A percentile compares a stretch with the other conserved stretches of the same genome.
These are phyloP conservation scores for Berkeleyomyces rouxiae DNA, from an alignment of 2,329 filamentous ascomycete genomes.

Conservation along the genomic window DNA sequence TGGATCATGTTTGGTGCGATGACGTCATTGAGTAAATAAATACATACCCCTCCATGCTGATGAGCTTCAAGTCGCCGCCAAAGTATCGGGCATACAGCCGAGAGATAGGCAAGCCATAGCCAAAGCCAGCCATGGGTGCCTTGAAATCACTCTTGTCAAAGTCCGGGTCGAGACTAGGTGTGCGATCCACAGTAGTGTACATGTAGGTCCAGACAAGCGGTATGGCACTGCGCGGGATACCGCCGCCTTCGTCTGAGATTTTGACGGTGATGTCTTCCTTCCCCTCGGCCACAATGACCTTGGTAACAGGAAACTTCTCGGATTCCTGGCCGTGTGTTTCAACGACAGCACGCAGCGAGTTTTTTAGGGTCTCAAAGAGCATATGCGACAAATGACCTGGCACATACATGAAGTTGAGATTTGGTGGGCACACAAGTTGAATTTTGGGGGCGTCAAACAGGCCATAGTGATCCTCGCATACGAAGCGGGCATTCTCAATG, in stretches of 20 bases:
- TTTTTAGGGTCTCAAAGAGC: conserved; percentile 98
- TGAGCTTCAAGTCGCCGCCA: conserved; percentile 89
- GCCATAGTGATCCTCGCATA: conserved; percentile 96
- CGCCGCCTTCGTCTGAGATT: conserved; percentile 89
- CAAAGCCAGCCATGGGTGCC: conserved; percentile 96
- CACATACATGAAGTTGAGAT: conserved; percentile 98
- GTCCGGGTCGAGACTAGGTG: conserved; percentile 85
- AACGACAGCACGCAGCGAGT: conserved; percentile 90
- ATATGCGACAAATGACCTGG: conserved; percentile 98
- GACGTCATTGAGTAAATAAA: neutral
- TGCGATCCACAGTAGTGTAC: conserved; percentile 97
- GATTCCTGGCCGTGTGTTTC: conserved; percentile 90
- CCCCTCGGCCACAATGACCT: conserved; percentile 93
- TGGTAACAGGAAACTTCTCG: conserved; percentile 89
- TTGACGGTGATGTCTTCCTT: conserved; percentile 99
- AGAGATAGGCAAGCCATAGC: conserved; percentile 92
- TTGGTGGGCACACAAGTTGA: conserved; percentile 85
- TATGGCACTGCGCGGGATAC: conserved; percentile 82
- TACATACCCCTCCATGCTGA: conserved; percentile 95
- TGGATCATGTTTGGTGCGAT: neutral
- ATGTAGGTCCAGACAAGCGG: conserved; percentile 99
- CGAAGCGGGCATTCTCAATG: conserved; percentile 97
- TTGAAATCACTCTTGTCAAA: conserved; percentile 99
- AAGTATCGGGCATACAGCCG: conserved; percentile 92
- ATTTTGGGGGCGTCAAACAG: conserved; percentile 93